Percentiles rank a stretch among this genome's conserved stretches.
phyloP scores from a whole-genome alignment of 129 eudicot species.

The Chrysanthemum makinoi region DNA sequence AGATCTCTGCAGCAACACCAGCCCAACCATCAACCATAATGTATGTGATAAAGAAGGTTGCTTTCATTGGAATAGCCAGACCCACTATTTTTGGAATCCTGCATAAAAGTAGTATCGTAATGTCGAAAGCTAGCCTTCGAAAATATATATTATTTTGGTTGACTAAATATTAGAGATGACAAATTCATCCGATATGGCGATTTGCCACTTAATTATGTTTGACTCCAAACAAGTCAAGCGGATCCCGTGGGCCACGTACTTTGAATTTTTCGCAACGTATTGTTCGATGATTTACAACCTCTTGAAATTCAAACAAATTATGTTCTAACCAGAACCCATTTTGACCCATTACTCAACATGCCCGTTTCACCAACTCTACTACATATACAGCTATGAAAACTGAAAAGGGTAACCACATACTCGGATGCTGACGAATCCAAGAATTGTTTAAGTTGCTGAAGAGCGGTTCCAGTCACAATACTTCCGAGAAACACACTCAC shows the following conservation, averaged over 20 bases:
- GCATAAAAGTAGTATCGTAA: slow-evolving; percentile 4
- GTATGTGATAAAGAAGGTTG: slow-evolving; percentile 79
- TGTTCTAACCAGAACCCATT: neutral
- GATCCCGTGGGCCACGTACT: neutral
- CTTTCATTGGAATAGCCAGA: slow-evolving; percentile 85
- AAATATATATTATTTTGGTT: neutral
- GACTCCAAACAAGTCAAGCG: neutral
- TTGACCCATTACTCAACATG: neutral
- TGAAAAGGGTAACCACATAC: slow-evolving; percentile 41
- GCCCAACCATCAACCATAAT: slow-evolving; percentile 99
- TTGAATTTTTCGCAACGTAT: neutral
- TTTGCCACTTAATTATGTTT: neutral
- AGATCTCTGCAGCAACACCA: slow-evolving; percentile 75
- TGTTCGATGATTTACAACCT: too few species aligned
- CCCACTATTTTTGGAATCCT: slow-evolving; percentile 84
- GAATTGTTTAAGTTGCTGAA: slow-evolving; percentile 62
- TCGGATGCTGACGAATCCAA: slow-evolving; percentile 56
- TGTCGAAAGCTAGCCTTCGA: neutral
- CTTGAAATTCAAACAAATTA: too few species aligned
- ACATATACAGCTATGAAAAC: neutral
- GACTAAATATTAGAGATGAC: neutral
- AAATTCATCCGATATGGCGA: neutral
- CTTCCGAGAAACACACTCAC: slow-evolving; percentile 80
- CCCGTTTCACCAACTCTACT: neutral
- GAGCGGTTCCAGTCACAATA: slow-evolving; percentile 62